Base-by-base conservation (phyloP, 1,139 yeast species). In the Suhomyces wounanorum region DNA sequence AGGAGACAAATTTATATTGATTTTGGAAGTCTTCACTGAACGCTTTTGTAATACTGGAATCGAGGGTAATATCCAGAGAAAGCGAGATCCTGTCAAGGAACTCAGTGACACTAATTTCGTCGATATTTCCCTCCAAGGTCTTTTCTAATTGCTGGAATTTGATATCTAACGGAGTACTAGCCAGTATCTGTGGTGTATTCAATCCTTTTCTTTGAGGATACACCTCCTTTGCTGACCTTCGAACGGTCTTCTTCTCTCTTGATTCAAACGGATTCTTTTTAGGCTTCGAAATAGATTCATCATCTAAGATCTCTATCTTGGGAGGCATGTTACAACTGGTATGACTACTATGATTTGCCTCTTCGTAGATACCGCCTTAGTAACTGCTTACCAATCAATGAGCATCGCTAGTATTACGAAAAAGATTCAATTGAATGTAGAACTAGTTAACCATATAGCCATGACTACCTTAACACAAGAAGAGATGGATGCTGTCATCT, bases 401-500 rank as follows among this genome's bases (percentile, higher is more conserved):
- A 33, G 40, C 49, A 46, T 46, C 49, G 33, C 48, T 25, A 42
- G 45, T 40, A 10, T 26, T 44, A 11, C 3, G 26, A 30, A 17
- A 31, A 18, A 31, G 18, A 35, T 13, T 17, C 23, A 39, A 13
- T 25, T 8, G 21, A n/a, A 30, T 10, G 26, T 11, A 21, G 17
- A 43, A 3, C 3, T 33, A 7, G 8, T 14, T 6, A 8, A 44
- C 3, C 7, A 28, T 17, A 44, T 18, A 31, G 31, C 11, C 31
- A 47, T 47, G 50, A 63, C 54, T 57, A 64, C 30, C 10, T 62
- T 82, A 55, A 68, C 82, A 8, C 88, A 83, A 63, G 97, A 91
- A 56, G 96, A 89, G 63, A 85, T 84, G 77, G 96, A 88, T 57
- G 85, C 87, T 51, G 82, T 92, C 53, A 78, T 91, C 47, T 84